phyloP scores from a whole-genome alignment of 208 protist species.

The Trichomonas vaginalis region DNA sequence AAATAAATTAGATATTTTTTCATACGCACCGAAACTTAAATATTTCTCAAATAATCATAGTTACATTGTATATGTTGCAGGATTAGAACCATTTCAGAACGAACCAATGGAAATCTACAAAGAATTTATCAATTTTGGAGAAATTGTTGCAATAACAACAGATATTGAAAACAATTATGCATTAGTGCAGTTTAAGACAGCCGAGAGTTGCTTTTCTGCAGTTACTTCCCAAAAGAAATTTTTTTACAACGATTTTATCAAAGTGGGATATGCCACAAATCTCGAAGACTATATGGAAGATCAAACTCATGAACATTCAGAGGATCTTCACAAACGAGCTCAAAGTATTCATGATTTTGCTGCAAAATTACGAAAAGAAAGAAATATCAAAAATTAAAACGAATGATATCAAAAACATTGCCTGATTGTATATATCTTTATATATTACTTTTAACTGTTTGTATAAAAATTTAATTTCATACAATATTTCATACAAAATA shows the following conservation, averaged over 20 bases:
- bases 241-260: not conserved
- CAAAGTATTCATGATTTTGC: too few species aligned
- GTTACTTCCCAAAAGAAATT: not conserved
- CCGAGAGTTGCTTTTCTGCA: not conserved
- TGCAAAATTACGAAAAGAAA: not conserved
- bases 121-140: not conserved
- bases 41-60: too few species aligned
- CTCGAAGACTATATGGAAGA: not conserved
- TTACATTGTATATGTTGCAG: not conserved
- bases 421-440: not conserved
- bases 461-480: not conserved
- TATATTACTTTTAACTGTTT: not conserved
- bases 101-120: not conserved
- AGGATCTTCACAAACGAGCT: too few species aligned
- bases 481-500: not conserved
- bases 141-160: not conserved
- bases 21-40: too few species aligned
- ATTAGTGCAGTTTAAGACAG: not conserved
- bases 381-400: not conserved
- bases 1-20: too few species aligned
- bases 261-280: not conserved
- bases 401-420: not conserved
- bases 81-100: not conserved
- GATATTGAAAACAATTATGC: not conserved
- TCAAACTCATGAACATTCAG: not conserved